A percentile compares a stretch with the other conserved stretches of the same genome.
Conservation (phyloP, 176 grass and related monocot genomes). For the Tillandsia fasciculata region DNA sequence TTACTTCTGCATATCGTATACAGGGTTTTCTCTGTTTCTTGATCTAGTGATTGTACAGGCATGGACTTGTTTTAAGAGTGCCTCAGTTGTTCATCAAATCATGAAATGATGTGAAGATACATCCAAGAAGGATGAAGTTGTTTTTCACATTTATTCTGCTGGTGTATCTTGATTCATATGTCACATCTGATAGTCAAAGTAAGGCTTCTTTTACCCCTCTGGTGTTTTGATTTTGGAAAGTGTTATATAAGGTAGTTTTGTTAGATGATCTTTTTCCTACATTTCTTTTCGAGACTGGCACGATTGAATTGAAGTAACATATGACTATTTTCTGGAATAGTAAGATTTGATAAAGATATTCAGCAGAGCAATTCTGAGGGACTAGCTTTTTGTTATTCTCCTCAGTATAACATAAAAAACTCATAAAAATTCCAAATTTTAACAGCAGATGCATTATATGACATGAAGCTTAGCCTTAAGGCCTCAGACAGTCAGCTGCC, state of each 20-base stretch:
- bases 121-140: slow-evolving; percentile 30
- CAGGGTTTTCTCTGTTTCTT: slow-evolving; percentile 3
- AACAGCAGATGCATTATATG: slow-evolving; percentile 31
- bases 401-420: no score
- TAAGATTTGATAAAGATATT: no score
- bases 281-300: no score
- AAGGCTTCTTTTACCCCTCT: slow-evolving; percentile 4
- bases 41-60: not conserved
- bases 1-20: slow-evolving; percentile 4
- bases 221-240: not conserved
- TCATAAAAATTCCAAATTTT: no score
- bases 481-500: slow-evolving; percentile 31
- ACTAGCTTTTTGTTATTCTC: no score
- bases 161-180: slow-evolving; percentile 24
- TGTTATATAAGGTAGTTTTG: slow-evolving; percentile 5
- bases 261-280: no score
- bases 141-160: slow-evolving; percentile 29
- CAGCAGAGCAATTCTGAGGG: no score
- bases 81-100: slow-evolving; percentile 12
- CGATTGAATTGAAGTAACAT: no score
- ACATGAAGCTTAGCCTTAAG: slow-evolving; percentile 46
- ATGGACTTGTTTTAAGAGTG: slow-evolving; percentile 3
- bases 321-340: no score
- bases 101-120: not conserved
- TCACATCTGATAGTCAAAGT: slow-evolving; percentile 34